Base-by-base conservation (phyloP, 805 yeast genomes). In the Starmerella lactis-condensi region DNA sequence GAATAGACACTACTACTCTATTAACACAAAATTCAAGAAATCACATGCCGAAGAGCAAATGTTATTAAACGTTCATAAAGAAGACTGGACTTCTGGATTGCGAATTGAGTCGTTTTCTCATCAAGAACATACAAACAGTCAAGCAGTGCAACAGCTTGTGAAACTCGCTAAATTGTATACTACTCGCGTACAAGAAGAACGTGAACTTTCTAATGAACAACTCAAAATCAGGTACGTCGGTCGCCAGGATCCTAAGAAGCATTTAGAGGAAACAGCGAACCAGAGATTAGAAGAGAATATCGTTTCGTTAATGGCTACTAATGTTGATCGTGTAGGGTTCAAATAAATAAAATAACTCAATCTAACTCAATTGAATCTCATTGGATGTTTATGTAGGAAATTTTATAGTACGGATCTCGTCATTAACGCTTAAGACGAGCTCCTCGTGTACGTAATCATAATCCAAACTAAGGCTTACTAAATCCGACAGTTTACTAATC, bases 221-320 rank as follows among this genome's bases (percentile, higher is more conserved):
- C 66, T 85, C 44, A 81, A 79, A 56, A 85, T 94, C 6, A 72
- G 98, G 52, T 91, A 85, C 50, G 95, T 89, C 22, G 99, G 99
- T 46, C 83, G 81, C 53, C 95, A 85, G 57, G 98, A 89, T 56
- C 99, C 99, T 25, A 89, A 91, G 70, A 89, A 85, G 61, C 99
- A 89, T 60, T 63, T 89, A 46, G 67, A 75, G 29, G 94, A 79
- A 40, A 77, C 91, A 1, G 91, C 93, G 8, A 91, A 79, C 42
- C 61, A 64, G 38, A 62, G 79, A 31, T 69, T 91, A 45, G 98
- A 89, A 55, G 89, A 79, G 32, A 91, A 89, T 51, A 73, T 89
- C 29, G 81, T 79, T 9, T 71, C 92, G 21, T 66, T 85, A 40
- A 62, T 83, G 49, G 78, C 93, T 11, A 78, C 94, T 30, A 77